phyloP scores from a whole-genome alignment of 2,329 filamentous ascomycete genomes.

The Aspergillus sergii region DNA sequence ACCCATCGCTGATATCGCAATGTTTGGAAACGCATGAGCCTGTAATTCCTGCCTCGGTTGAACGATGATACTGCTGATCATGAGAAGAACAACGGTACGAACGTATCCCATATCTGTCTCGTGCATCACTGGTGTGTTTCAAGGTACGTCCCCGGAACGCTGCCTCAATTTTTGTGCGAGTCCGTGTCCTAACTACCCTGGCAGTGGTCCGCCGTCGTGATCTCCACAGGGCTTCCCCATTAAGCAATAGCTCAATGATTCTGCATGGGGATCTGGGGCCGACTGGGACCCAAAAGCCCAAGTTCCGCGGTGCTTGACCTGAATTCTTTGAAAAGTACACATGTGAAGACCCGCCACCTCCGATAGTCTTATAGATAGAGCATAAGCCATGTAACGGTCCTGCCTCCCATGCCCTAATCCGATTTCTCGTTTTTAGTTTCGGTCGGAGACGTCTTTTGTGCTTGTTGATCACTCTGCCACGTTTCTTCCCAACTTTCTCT shows the following conservation, averaged over 20 bases:
- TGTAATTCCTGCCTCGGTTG: background rate
- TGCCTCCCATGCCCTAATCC: background rate
- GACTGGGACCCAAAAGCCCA: constrained; percentile 5
- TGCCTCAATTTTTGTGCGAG: background rate
- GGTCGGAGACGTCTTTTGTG: background rate
- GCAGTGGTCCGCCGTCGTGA: background rate
- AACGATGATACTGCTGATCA: background rate
- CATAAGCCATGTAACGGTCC: background rate
- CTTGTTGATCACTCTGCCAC: background rate
- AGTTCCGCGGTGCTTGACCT: constrained; percentile 15
- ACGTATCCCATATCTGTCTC: background rate
- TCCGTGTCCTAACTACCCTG: background rate
- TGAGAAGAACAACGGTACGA: background rate
- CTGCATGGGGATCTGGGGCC: constrained; percentile 6
- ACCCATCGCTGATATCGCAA: background rate
- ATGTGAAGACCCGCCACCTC: constrained; percentile 16
- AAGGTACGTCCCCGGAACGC: background rate
- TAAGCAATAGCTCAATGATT: constrained; percentile 9
- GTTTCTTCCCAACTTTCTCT: background rate
- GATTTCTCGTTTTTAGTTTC: constrained; percentile 3
- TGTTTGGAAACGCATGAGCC: background rate
- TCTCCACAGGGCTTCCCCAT: constrained; percentile 1
- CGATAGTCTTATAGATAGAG: constrained; percentile 11
- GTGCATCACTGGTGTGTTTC: background rate
- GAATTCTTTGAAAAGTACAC: constrained; percentile 1